Conservation (phyloP, 2,329 filamentous ascomycete genomes). For the Colletotrichum sp. region DNA sequence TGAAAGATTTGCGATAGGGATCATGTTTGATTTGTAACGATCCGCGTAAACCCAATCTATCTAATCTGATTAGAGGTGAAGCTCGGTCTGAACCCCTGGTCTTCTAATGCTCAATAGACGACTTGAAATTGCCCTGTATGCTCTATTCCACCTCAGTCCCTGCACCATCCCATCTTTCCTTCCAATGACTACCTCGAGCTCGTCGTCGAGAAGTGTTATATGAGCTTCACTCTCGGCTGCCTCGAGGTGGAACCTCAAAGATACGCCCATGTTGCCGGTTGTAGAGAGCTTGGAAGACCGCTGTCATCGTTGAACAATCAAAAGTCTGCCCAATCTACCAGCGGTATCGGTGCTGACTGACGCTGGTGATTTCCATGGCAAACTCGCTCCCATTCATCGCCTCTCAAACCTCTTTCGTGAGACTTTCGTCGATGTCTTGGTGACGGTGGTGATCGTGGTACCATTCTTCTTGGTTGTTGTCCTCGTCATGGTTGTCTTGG, state of each 20-base stretch:
- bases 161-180: fast-evolving
- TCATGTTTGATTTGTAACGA: fast-evolving
- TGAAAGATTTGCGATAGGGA: background rate
- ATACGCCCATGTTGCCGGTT: fast-evolving
- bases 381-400: background rate
- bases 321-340: background rate
- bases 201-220: fast-evolving
- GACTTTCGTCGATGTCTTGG: background rate
- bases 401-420: background rate
- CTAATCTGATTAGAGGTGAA: background rate
- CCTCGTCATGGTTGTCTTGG: background rate
- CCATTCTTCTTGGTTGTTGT: background rate
- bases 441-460: background rate
- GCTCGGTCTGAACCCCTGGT: background rate
- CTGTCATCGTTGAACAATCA: background rate
- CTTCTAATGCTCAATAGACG: background rate
- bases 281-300: background rate
- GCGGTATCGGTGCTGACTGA: background rate
- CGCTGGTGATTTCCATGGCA: background rate
- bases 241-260: background rate
- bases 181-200: background rate
- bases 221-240: background rate
- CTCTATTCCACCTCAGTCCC: background rate
- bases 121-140: background rate
- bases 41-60: background rate